Percentiles rank a stretch among this genome's conserved stretches.
phyloP scores from a whole-genome alignment of 345 rosid genomes.

The Populus pruinosa region DNA sequence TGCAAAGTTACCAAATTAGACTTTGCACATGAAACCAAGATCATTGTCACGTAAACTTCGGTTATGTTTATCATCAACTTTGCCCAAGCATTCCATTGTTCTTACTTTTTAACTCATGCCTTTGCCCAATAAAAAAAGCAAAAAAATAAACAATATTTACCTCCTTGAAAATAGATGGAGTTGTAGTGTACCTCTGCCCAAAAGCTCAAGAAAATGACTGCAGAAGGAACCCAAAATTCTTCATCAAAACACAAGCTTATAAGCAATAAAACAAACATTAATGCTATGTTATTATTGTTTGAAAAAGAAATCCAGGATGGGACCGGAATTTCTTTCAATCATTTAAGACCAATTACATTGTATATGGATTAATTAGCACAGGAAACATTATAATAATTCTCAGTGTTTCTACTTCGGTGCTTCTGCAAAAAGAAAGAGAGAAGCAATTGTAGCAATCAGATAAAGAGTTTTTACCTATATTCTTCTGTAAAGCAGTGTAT shows the following conservation, averaged over 20 bases:
- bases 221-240: conserved; percentile 20
- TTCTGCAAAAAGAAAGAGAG: background rate
- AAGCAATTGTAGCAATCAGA: background rate
- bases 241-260: conserved; percentile 3
- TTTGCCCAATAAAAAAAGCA: background rate
- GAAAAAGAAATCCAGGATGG: background rate
- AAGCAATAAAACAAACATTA: background rate
- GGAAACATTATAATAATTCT: background rate
- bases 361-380: background rate
- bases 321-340: background rate
- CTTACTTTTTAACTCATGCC: background rate
- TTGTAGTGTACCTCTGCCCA: conserved; percentile 99
- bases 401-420: background rate
- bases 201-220: conserved; percentile 80
- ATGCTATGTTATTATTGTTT: background rate
- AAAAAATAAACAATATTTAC: conserved; percentile 23
- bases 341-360: background rate
- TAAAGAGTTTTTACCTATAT: background rate
- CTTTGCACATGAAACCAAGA: background rate
- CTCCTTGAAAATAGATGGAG: conserved; percentile 70
- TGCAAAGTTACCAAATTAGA: background rate
- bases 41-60: background rate
- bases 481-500: background rate
- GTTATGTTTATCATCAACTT: background rate
- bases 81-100: background rate